Evolutionary conservation across 257 asterid genomes (phyloP).

Genomic region (Jacaranda copaia): DNA sequence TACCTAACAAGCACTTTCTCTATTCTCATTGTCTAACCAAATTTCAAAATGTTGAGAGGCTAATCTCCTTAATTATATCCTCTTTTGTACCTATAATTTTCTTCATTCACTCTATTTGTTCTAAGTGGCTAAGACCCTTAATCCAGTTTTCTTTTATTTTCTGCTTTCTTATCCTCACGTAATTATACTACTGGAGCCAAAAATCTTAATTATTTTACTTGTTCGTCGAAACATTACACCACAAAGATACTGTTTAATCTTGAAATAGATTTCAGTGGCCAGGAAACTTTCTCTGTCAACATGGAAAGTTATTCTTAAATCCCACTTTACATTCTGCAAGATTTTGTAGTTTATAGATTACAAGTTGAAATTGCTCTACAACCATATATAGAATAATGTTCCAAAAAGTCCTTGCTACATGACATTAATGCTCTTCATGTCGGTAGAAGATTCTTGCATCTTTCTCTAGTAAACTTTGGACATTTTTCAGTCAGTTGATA

Average conservation of each 20-base stretch:
- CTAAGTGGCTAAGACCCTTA: too few species aligned
- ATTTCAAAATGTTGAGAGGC: slow-evolving; percentile 19
- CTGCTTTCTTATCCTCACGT: not conserved
- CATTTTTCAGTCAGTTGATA: slow-evolving; percentile 44
- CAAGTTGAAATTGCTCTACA: too few species aligned
- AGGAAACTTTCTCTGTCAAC: slow-evolving; percentile 55
- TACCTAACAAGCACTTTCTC: slow-evolving; percentile 40
- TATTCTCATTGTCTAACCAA: slow-evolving; percentile 33
- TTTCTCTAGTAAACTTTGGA: slow-evolving; percentile 49
- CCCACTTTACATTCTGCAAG: not conserved
- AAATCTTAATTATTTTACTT: not conserved
- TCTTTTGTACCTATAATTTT: not conserved
- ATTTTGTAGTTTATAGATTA: too few species aligned
- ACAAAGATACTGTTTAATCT: slow-evolving; percentile 52
- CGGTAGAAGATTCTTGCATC: slow-evolving; percentile 61
- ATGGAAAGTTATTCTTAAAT: slow-evolving; percentile 43
- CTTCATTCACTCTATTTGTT: not conserved
- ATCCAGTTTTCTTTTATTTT: too few species aligned
- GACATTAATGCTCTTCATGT: not conserved
- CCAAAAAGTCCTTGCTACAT: too few species aligned
- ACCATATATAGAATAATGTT: too few species aligned
- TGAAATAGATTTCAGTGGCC: slow-evolving; percentile 72
- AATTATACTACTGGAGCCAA: not conserved
- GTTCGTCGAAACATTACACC: slow-evolving; percentile 9
- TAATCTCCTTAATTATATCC: not conserved